A percentile compares a stretch with the other conserved stretches of the same genome.
Evolutionary conservation across 768 basidiomycete species (phyloP).

Genomic region (Phylloporus arenicola): DNA sequence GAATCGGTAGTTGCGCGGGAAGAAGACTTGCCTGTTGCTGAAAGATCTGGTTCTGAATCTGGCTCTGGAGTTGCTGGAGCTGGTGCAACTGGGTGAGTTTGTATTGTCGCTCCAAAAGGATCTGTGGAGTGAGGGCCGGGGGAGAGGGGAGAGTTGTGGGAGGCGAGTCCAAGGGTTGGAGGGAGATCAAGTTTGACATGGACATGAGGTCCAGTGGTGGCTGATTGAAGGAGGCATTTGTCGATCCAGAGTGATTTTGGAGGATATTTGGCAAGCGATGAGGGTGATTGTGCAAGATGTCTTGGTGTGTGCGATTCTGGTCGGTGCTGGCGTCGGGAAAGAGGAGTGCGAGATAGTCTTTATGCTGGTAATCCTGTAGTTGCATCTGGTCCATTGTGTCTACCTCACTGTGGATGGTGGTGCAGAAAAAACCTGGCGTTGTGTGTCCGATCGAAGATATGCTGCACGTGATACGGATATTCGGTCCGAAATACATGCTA

Average conservation of each 20-base stretch:
- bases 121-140: conserved; percentile 37
- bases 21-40: conserved; percentile 71
- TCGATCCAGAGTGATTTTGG: conserved; percentile 7
- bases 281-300: not conserved
- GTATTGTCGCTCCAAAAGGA: conserved; percentile 70
- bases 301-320: conserved; percentile 19
- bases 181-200: conserved; percentile 45
- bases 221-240: conserved; percentile 14
- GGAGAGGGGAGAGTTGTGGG: conserved; percentile 13
- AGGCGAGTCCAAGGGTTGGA: conserved; percentile 38
- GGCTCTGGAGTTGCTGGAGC: conserved; percentile 72
- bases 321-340: conserved; percentile 28
- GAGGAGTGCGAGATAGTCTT: conserved; percentile 33
- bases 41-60: conserved; percentile 83
- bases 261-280: conserved; percentile 13
- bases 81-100: conserved; percentile 74
- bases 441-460: conserved; percentile 2
- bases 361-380: conserved; percentile 30
- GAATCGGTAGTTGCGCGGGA: conserved; percentile 3
- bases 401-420: conserved; percentile 1
- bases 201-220: conserved; percentile 44
- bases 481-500: conserved; percentile 1
- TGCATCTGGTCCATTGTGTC: conserved; percentile 21
- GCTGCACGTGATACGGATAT: conserved; percentile 10
- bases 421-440: conserved; percentile 6